phyloP scores from a whole-genome alignment of 2,329 filamentous ascomycete genomes.

The Neoascochyta sp. region DNA sequence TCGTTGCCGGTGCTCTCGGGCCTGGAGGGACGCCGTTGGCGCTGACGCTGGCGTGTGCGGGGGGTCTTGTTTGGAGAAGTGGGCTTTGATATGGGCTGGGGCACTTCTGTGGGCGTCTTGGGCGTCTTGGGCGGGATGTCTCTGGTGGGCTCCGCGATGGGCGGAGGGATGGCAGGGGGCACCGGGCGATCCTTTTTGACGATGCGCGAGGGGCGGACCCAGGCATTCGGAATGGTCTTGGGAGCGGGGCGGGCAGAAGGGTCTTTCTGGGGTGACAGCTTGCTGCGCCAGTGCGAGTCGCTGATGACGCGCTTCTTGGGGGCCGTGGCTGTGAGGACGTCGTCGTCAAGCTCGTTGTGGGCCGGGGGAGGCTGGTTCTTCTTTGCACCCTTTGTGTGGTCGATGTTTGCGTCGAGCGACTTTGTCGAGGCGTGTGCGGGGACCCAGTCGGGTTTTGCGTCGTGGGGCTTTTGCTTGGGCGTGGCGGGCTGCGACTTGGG shows the following conservation, averaged over 20 bases:
- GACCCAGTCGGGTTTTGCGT: constrained; percentile 28
- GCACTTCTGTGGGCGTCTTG: constrained; percentile 15
- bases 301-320: constrained; percentile 92
- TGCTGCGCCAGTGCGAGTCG: constrained; percentile 79
- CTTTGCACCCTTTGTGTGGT: constrained; percentile 31
- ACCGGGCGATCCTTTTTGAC: constrained; percentile 17
- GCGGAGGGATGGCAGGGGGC: constrained; percentile 6
- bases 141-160: constrained; percentile 7
- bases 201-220: constrained; percentile 37
- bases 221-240: constrained; percentile 37
- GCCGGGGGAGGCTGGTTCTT: constrained; percentile 20
- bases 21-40: constrained; percentile 28
- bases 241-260: constrained; percentile 26
- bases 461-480: constrained; percentile 22
- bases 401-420: constrained; percentile 22
- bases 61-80: constrained; percentile 23
- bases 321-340: constrained; percentile 53
- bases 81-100: constrained; percentile 27
- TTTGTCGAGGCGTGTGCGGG: constrained; percentile 24
- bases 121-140: constrained; percentile 15
- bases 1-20: constrained; percentile 32
- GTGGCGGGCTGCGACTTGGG: constrained; percentile 17
- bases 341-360: constrained; percentile 42
- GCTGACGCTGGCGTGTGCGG: too few species aligned
- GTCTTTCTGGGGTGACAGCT: constrained; percentile 41